Base-by-base conservation (phyloP, 1,284 basidiomycete genomes). In the Bondarzewia mesenterica region DNA sequence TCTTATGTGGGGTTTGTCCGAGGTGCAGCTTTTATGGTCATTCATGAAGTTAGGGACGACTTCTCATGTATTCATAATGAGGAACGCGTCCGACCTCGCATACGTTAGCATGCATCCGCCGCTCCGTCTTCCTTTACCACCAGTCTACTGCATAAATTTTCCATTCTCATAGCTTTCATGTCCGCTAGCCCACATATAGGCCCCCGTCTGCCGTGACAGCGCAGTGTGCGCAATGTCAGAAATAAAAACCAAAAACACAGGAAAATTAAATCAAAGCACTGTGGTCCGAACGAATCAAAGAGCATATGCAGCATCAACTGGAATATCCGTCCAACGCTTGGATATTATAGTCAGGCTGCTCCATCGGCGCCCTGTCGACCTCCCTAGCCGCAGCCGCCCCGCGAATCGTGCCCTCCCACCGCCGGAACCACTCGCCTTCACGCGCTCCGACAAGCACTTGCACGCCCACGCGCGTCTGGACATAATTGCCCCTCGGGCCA, bases 361-460 rank as follows among this genome's bases (percentile, higher is more conserved):
- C 14, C 42, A 51, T 27, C 15, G 42, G 18, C 12, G 12, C 18
- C 2, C n/a, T 20, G 3, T 54, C 45, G 18, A 47, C 39, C 20
- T 32, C 48, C 7, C 42, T 45, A 18, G 25, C 50, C 14, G 48
- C 53, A 14, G 63, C 63, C 6, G 61, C 61, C 4, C 57, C 50
- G 35, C 62, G 55, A 46, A 91, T 87, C 3, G 77, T 72, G 32
- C 71, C 71, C 56, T 89, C 82, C 86, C 88, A 90, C 45, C 71
- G 70, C 58, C 74, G 74, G 63, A 88, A 85, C 86, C 86, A 91
- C 54, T 82, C 75, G 5, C 81, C 83, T 63, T 90, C 89, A 51
- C 72, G 72, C 49, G 78, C 57, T 1, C 88, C 88, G 2, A 75
- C 57, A 5, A 80, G 58, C 50, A 61, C 65, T 20, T 63, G 66